phyloP scores from a whole-genome alignment of 768 basidiomycete species.

The Trametes cubensis region DNA sequence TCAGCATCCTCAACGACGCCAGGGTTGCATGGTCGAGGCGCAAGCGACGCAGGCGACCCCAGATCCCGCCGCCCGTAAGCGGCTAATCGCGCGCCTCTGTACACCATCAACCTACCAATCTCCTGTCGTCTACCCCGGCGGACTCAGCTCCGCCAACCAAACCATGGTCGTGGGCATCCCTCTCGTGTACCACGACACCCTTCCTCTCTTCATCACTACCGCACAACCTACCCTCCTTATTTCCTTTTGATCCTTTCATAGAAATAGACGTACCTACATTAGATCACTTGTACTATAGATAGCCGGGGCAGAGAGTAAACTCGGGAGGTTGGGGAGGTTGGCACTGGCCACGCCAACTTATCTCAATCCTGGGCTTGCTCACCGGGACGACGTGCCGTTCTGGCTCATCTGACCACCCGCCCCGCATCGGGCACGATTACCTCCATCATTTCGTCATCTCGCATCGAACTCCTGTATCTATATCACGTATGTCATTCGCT shows the following conservation, averaged over 20 bases:
- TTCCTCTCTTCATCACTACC: neutral
- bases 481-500: no score
- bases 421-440: neutral
- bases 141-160: no score
- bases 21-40: no score
- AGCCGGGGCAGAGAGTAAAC: slow-evolving; percentile 4
- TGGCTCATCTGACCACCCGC: slow-evolving; percentile 1
- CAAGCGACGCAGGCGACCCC: no score
- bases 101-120: no score
- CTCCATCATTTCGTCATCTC: neutral
- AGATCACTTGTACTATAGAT: slow-evolving; percentile 6
- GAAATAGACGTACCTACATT: neutral
- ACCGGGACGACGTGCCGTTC: slow-evolving; percentile 1
- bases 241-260: neutral
- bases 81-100: neutral
- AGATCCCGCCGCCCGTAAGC: neutral
- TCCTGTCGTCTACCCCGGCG: no score
- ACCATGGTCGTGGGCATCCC: no score
- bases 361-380: neutral
- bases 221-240: neutral
- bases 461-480: no score
- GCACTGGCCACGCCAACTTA: slow-evolving; percentile 4
- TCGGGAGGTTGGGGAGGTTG: neutral
- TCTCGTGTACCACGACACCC: no score
- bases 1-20: no score